Evolutionary conservation across 441 rosid species (phyloP).

Genomic region (Melastoma candidum): DNA sequence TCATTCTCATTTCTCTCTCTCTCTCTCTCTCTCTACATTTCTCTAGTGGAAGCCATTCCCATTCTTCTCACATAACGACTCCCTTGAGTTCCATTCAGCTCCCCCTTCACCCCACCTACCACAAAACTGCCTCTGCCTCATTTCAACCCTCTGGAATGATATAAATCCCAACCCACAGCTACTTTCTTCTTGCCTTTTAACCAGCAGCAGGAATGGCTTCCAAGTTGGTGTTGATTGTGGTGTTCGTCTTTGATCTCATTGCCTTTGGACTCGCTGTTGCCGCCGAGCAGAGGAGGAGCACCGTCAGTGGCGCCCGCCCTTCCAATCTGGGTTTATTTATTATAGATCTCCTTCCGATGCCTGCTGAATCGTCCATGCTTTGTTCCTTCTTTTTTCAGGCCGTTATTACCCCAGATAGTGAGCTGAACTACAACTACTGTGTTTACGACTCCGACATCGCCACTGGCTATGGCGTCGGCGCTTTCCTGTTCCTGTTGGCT

Average conservation of each 20-base stretch:
- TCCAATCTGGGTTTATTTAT: neutral
- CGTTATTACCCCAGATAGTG: slow-evolving; percentile 31
- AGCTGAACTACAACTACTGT: slow-evolving; percentile 34
- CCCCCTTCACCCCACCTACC: too few species aligned
- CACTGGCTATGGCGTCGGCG: slow-evolving; percentile 54
- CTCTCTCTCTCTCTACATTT: too few species aligned
- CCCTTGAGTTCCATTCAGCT: too few species aligned
- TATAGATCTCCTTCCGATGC: neutral
- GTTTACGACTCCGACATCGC: slow-evolving; percentile 62
- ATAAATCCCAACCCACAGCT: too few species aligned
- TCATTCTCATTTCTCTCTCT: too few species aligned
- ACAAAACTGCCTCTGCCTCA: too few species aligned
- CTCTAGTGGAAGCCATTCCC: too few species aligned
- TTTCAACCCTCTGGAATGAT: too few species aligned
- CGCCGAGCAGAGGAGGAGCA: slow-evolving; percentile 77
- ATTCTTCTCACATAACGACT: too few species aligned
- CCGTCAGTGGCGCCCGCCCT: slow-evolving; percentile 26
- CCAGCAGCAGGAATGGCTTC: slow-evolving; percentile 36
- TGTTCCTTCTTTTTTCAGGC: slow-evolving; percentile 41
- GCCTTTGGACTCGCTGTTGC: slow-evolving; percentile 68
- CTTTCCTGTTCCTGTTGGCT: slow-evolving; percentile 41
- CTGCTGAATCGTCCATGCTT: too few species aligned
- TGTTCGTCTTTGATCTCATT: slow-evolving; percentile 42
- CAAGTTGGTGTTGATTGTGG: slow-evolving; percentile 35
- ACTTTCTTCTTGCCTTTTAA: too few species aligned